Percentiles rank a stretch among this genome's conserved stretches.
Evolutionary conservation across 169 alveolate species (phyloP).

Genomic region (Plasmodium chabaudi): DNA sequence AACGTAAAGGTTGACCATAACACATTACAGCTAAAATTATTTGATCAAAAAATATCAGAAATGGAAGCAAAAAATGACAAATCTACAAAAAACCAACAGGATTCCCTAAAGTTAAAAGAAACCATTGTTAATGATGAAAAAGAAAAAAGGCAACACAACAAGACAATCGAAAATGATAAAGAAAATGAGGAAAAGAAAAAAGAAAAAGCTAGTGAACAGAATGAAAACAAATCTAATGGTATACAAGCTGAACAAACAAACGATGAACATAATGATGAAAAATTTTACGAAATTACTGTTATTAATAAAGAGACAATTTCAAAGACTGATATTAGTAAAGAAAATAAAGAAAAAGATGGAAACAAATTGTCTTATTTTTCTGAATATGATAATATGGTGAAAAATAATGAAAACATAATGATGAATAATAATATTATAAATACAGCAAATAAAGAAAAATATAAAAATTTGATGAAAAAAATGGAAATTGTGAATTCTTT

Average conservation of each 20-base stretch:
- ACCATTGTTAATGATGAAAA: neutral
- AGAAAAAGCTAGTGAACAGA: neutral
- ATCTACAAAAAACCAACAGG: neutral
- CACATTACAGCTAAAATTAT: too few species aligned
- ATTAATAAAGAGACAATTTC: neutral
- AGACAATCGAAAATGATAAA: neutral
- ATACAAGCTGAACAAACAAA: neutral
- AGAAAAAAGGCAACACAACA: neutral
- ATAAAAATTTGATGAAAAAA: conserved; percentile 15
- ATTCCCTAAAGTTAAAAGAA: neutral
- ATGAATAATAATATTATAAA: conserved; percentile 24
- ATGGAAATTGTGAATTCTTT: conserved; percentile 37
- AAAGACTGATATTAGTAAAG: neutral
- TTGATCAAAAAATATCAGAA: neutral
- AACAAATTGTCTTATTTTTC: neutral
- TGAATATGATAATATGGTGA: neutral
- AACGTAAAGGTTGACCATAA: too few species aligned
- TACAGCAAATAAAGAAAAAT: conserved; percentile 26
- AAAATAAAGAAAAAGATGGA: neutral
- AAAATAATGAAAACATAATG: conserved; percentile 4
- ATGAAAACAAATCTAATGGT: neutral
- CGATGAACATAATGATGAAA: neutral
- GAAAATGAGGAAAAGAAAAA: neutral
- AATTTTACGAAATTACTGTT: neutral
- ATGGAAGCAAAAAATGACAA: neutral